phyloP scores from a whole-genome alignment of 192 early-diverging fungal species.

The Coemansia biformis region DNA sequence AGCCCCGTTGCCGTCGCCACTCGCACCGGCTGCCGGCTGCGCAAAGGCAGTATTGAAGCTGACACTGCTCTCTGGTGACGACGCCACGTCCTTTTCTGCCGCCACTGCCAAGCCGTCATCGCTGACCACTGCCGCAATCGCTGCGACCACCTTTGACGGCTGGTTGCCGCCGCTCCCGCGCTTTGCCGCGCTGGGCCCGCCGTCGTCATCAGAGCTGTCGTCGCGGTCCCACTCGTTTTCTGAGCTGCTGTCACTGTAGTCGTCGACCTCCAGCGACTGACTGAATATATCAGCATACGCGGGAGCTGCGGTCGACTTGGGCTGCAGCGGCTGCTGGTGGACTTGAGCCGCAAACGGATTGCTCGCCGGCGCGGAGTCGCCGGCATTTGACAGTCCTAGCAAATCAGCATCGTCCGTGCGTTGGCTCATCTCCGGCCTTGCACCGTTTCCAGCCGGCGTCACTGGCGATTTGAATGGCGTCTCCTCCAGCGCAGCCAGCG shows the following conservation, averaged over 20 bases:
- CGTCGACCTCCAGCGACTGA: slow-evolving; percentile 19
- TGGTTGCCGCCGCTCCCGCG: not conserved
- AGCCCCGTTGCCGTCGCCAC: no score
- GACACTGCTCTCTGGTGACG: slow-evolving; percentile 19
- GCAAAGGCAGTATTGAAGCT: slow-evolving; percentile 48
- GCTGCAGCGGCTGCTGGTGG: not conserved
- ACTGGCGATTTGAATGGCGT: slow-evolving; percentile 5
- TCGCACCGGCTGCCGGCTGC: slow-evolving; percentile 8
- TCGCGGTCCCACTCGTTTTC: slow-evolving; percentile 45
- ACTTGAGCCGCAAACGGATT: slow-evolving; percentile 25
- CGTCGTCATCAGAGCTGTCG: slow-evolving; percentile 42
- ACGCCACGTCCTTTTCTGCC: not conserved
- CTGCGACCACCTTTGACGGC: not conserved
- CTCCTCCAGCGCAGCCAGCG: not conserved
- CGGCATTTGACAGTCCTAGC: not conserved
- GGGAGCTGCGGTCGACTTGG: not conserved
- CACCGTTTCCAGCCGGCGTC: not conserved
- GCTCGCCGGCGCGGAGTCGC: slow-evolving; percentile 3
- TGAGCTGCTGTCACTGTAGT: slow-evolving; percentile 20
- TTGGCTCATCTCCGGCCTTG: slow-evolving; percentile 16
- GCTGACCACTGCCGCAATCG: not conserved
- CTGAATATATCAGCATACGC: slow-evolving; percentile 13
- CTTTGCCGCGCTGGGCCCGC: not conserved
- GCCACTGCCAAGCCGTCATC: not conserved
- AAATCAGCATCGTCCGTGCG: slow-evolving; percentile 2